Base-by-base conservation (phyloP, 371 early-diverging fungal genomes). In the Syncephalastrum monosporum region DNA sequence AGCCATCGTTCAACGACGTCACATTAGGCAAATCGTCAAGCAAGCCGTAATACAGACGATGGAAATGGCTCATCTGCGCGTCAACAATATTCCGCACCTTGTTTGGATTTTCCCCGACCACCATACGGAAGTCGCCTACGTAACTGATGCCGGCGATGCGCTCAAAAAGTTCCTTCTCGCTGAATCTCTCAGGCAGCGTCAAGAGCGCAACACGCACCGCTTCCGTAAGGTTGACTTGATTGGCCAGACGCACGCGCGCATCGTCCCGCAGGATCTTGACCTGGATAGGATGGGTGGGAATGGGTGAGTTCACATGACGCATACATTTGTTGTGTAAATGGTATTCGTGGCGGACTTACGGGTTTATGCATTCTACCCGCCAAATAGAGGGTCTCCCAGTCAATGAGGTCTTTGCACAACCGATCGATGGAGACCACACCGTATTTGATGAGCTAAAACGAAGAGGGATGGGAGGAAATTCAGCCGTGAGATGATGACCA, bases 321-420 rank as follows among this genome's bases (percentile, higher is more conserved):
- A 43, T 13, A 50, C 10, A 3, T 33, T 33, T 33, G 29, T 10
- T 33, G 38, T 33, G 38, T 33, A 10, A 10, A 10, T 33, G 38
- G 38, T 33, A 33, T 33, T 33, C 10, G 38, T 33, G 38, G 38
- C 38, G 42, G 15, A 67, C 77, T 57, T 74, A 92, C 91, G 25
- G 99, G 99, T 65, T 98, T 98, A 60, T 97, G 97, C 87, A 97
- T 87, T 43, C 99, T 86, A 7, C 99, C 99, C 1, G 99, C 96
- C 15, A 97, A 60, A 69, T 97, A 97, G 60, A 97, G 76, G 3
- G 92, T 90, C 50, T 94, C 91, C 99, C 99, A 98, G 65, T 94
- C 88, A 45, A 90, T 74, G 55, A 98, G 69, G 65, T 98, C 99
- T 60, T 82, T 82, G 53, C 90, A 84, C 14, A 97, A 74, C 41